Evolutionary conservation across 2,329 filamentous ascomycete species (phyloP), one percentile per base, ranked within the genome.

Genomic region (Fusarium drepaniforme): DNA sequence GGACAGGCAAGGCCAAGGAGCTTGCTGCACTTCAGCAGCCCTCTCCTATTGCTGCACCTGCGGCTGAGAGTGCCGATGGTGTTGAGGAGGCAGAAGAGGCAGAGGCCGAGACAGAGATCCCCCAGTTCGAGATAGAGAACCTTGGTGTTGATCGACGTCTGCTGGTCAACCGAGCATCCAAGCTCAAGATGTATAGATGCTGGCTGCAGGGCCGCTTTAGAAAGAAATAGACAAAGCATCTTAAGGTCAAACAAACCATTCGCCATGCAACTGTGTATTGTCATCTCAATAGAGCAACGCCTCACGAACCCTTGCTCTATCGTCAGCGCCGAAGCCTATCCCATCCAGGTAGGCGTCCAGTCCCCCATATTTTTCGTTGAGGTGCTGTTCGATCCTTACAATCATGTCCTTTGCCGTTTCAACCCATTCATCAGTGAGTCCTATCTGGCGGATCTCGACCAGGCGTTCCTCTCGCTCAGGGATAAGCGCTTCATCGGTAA

Each of bases 161-260:
- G 86, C 88, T 99, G 66, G 95, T 99, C 66, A 99, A 99, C 82
- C 91, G 97, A 75, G 94, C 96, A 65, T 90, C 93, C 80, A 93
- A 95, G 84, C 87, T 98, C 59, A 99, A 98, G 85, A 99, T 99
- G 97, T 98, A 98, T 84, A 91, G 97, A 71, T 98, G 96, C 86
- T 99, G 97, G 95, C 90, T 97, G 82, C 94, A 97, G 83, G 94
- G 93, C 35, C 90, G 91, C 5, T 97, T 97, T 82, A 90, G 88
- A 79, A 96, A 96, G 85, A 88, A 87, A 85, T 88, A 86, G 81
- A 84, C 58, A 75, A 78, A 71, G 72, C 64, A 74, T 74, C 58
- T 46, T 37, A 65, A 76, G 46, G 58, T 64, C 16, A 53, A 8
- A 38, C 13, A 53, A 8, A 33, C 15, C 11, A 11, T 18, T 61